Base-by-base conservation (phyloP, 2,329 filamentous ascomycete species). In the Chaetomium olivaceum region DNA sequence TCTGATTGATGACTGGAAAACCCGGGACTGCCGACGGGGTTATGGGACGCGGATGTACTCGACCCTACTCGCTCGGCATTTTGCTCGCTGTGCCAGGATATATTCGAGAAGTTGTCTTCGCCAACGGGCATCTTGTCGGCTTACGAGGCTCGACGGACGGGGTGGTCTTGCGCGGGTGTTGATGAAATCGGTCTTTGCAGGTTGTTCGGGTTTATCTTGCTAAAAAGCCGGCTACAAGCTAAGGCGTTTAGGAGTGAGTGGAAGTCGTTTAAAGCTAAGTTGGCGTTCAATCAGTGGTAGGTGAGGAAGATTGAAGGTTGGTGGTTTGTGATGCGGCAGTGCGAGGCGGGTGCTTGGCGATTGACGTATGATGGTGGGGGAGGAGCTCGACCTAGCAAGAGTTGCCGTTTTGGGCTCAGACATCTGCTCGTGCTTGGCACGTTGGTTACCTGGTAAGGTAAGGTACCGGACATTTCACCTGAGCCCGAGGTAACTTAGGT, bases 41-140 rank as follows among this genome's bases (percentile, higher is more conserved):
- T 71, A 46, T 72, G 64, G 66, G 67, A 62, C 0, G 68, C 51
- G 0, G 69, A 64, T 63, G 65, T 73, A 61, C 71, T 67, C 50
- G 71, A 66, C 23, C 71, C 74, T 50, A 78, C 65, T 2, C 76
- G 77, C 8, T 72, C 76, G 66, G 81, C 78, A 65, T 81, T 81
- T 54, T 85, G 83, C 66, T 89, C 87, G 75, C 87, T 88, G 71
- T 86, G 83, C 92, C 92, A 96, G 65, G 90, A 90, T 68, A 94
- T 87, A 75, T 87, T 91, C 75, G 92, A 91, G 78, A 95, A 95
- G 79, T 91, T 89, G 78, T 91, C 89, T 74, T 83, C 80, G 73
- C 85, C 82, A 70, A 81, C 80, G 67, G 81, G 78, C 80, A 81
- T 81, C 54, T 58, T 61, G 54, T 29, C 63, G 69, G 70, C 65